Evolutionary conservation across 345 rosid species (phyloP), one percentile per base, ranked within the genome.

Genomic region (Cardamine chenopodiifolia): DNA sequence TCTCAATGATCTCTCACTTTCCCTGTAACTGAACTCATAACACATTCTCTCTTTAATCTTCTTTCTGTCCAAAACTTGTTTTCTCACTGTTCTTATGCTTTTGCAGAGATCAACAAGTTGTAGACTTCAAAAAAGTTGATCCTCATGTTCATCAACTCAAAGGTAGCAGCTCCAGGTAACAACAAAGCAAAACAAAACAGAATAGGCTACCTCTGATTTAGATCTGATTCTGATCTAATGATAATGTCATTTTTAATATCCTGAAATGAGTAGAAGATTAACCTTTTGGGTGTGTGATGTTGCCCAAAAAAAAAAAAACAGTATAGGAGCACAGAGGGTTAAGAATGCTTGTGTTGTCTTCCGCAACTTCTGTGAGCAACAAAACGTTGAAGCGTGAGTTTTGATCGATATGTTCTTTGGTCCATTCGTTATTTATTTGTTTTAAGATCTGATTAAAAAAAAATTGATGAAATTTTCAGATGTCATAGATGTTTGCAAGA

Each of bases 91-190:
- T 22, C 5, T 28, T 53, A 8, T 66, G 35, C 4, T 70, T 77
- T 50, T 54, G 3, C 54, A 94, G 98, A 56, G 92, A 84, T 61
- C 93, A 90, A 79, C 93, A 75, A 79, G 81, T 62, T 77, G 85
- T 90, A 44, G 96, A 94, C 83, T 90, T 94, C 87, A 91, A 84
- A 79, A 87, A 75, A 75, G 89, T 91, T 66, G 97, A 94, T 80
- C 85, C 93, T 1, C 86, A 87, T 88, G 97, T 90, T 55, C 98
- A 94, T 83, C 98, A 94, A 79, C 83, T 89, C 74, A 94, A 94
- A 84, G 98, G 98, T 71, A 94, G 98, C 82, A 94, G 98, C 72
- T 87, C 98, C 62, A 94, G 98, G 97, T 94, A 82, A 60, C 9
- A 68, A 37, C n/a, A 31, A 53, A 60, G 9, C 1, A 34, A 56